Conservation (phyloP, 2,329 filamentous ascomycete species). For the Cercospora sp. region DNA sequence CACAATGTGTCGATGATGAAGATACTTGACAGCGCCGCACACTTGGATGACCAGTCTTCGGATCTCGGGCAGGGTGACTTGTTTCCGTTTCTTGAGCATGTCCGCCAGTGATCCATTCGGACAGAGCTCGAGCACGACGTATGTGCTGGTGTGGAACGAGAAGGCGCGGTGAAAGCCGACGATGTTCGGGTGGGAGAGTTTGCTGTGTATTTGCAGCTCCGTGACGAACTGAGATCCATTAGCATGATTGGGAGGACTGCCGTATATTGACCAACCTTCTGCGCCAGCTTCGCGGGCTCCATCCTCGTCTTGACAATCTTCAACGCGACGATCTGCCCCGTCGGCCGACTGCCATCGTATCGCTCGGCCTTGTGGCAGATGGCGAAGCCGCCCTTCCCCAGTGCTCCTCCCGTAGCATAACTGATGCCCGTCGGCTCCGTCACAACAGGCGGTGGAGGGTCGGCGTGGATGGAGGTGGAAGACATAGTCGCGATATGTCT, state of each 20-base stretch:
- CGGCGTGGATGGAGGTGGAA: slow-evolving; percentile 50
- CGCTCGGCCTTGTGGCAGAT: slow-evolving; percentile 75
- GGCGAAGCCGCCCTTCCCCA: slow-evolving; percentile 81
- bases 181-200: slow-evolving; percentile 93
- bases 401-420: slow-evolving; percentile 71
- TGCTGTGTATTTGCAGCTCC: slow-evolving; percentile 96
- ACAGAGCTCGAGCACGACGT: slow-evolving; percentile 90
- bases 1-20: slow-evolving; percentile 93
- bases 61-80: slow-evolving; percentile 89
- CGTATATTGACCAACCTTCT: slow-evolving; percentile 60
- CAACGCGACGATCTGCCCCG: slow-evolving; percentile 68
- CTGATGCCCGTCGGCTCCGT: slow-evolving; percentile 69
- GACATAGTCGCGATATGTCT: slow-evolving; percentile 23
- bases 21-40: slow-evolving; percentile 95
- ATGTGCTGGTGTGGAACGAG: slow-evolving; percentile 83
- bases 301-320: slow-evolving; percentile 84
- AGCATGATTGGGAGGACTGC: not conserved
- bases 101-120: slow-evolving; percentile 96
- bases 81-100: slow-evolving; percentile 90
- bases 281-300: slow-evolving; percentile 75
- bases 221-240: slow-evolving; percentile 59
- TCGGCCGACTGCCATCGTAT: slow-evolving; percentile 54
- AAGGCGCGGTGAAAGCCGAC: slow-evolving; percentile 95
- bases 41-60: slow-evolving; percentile 93
- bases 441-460: slow-evolving; percentile 58